Conservation (phyloP, 257 asterid species). For the Paraleonurus japonicus region DNA sequence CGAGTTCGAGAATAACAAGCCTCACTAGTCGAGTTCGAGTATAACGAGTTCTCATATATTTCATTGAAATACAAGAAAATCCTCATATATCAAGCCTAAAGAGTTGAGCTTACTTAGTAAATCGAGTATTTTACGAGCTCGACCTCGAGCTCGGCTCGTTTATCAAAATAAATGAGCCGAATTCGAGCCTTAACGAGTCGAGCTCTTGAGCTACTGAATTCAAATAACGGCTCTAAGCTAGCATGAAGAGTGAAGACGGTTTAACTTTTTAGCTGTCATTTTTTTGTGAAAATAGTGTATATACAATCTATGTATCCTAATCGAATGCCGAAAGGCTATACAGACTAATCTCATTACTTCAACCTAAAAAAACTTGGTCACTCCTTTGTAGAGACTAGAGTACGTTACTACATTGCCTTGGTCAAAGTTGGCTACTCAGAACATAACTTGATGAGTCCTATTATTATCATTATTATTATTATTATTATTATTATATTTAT, state of each 20-base stretch:
- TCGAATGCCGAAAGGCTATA: background rate
- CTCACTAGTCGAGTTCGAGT: too few relatives aligned
- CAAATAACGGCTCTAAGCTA: too few relatives aligned
- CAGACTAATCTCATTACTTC: background rate
- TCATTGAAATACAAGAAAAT: too few relatives aligned
- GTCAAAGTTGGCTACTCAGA: slow-evolving; percentile 13
- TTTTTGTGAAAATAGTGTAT: background rate
- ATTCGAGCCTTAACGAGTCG: too few relatives aligned
- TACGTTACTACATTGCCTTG: background rate
- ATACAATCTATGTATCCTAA: background rate
- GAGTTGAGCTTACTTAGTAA: too few relatives aligned
- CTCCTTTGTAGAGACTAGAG: background rate
- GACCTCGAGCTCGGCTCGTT: too few relatives aligned
- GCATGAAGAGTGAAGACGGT: background rate
- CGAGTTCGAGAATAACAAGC: too few relatives aligned
- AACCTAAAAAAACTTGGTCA: background rate
- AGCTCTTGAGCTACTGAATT: too few relatives aligned
- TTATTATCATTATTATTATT: background rate
- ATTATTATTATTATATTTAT: background rate
- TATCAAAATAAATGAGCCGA: too few relatives aligned
- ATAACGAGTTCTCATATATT: too few relatives aligned
- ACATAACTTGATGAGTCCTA: background rate
- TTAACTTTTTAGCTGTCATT: background rate
- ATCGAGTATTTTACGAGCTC: too few relatives aligned
- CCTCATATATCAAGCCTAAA: too few relatives aligned